Evolutionary conservation across 176 grass and related monocot genomes (phyloP), one percentile per base, ranked within the genome.

Genomic region (Musa itinerans): DNA sequence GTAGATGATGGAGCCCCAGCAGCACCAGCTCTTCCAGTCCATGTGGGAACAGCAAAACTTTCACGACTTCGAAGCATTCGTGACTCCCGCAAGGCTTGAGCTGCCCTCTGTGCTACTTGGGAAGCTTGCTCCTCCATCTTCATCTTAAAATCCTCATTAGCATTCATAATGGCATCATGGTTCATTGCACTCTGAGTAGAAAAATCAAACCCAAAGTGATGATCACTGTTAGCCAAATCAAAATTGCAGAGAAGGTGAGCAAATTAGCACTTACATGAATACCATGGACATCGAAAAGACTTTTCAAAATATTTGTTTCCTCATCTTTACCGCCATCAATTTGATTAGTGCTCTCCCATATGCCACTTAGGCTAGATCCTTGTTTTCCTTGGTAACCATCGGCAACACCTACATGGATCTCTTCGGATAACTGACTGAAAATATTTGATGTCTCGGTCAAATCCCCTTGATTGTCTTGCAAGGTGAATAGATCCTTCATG

Each of bases 401-500:
- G 57, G 65, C 59, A 76, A 83, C 71, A 23, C 79, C 83, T 19
- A 96, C 53, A 74, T 90, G 85, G 69, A 97, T 80, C 65, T 93
- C 88, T 71, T 89, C 83, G 12, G 88, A 83, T 50, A 97, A 48
- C 25, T 93, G 90, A 6, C 81, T 76, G 56, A 97, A 97, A 77
- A 97, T 97, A 74, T 82, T 89, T 53, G 90, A 97, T 66, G 93
- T 97, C 78, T 93, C 93, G 54, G 93, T 97, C 52, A 68, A 82
- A 71, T 65, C 52, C 61, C 77, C 84, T 24, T 62, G 74, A 26
- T 90, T 86, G 11, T 88, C 85, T 84, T 88, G 88, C 22, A 97
- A 78, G 8, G 71, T 97, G 70, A 92, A 97, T n/a, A 97, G 83
- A 88, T 97, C 90, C 80, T 83, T 87, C 90, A 97, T 97, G 82